Conservation (phyloP, 768 basidiomycete genomes). For the Tephrocybe sp. region DNA sequence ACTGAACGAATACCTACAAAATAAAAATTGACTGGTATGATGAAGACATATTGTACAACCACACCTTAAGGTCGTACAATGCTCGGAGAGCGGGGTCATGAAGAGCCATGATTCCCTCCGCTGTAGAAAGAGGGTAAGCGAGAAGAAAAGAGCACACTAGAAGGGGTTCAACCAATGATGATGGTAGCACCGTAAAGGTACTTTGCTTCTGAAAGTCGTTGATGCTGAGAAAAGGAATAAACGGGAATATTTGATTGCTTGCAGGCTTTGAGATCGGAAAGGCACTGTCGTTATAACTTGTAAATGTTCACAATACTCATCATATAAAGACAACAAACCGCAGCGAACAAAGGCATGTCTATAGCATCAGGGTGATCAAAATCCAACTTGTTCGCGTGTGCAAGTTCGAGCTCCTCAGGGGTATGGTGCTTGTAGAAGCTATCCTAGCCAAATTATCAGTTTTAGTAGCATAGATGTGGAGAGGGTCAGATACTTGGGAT, state of each 20-base stretch:
- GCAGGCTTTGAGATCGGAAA: conserved; percentile 82
- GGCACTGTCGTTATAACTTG: conserved; percentile 49
- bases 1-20: conserved; percentile 80
- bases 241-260: conserved; percentile 87
- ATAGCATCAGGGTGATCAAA: conserved; percentile 94
- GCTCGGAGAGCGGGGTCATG: conserved; percentile 75
- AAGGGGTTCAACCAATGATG: conserved; percentile 62
- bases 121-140: conserved; percentile 27
- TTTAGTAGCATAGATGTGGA: neutral
- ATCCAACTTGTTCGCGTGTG: conserved; percentile 77
- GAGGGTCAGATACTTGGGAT: conserved; percentile 58
- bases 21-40: neutral
- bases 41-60: neutral
- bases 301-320: neutral
- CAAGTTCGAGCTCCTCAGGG: conserved; percentile 77
- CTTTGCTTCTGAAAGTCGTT: conserved; percentile 72
- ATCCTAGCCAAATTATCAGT: conserved; percentile 51
- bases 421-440: conserved; percentile 88
- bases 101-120: conserved; percentile 91
- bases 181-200: conserved; percentile 93
- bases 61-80: conserved; percentile 89
- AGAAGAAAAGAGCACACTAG: neutral
- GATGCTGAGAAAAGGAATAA: conserved; percentile 92
- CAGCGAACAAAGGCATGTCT: conserved; percentile 83
- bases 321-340: conserved; percentile 41